These are phyloP conservation scores for Parietaria judaica DNA, from an alignment of 306 rosid genomes.

Conservation along the genomic window DNA sequence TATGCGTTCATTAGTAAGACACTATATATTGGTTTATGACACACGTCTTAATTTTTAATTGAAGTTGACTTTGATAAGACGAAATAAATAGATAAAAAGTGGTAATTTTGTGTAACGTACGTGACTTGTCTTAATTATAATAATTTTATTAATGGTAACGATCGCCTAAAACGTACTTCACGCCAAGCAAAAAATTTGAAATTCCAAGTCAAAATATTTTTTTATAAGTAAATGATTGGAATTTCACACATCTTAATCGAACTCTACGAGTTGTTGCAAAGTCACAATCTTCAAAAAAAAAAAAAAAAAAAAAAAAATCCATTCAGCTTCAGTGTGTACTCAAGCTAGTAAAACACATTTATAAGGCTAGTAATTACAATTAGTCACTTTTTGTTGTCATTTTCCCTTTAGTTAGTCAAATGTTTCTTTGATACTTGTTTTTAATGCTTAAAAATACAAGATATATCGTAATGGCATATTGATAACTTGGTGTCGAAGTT, in stretches of 20 bases:
- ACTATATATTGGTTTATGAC: not conserved
- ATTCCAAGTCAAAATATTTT: not conserved
- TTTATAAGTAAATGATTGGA: not conserved
- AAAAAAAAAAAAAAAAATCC: not conserved
- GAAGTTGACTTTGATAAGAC: not conserved
- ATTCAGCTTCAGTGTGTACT: slow-evolving; percentile 1
- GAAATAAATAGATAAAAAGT: not conserved
- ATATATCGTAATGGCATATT: too few relatives aligned
- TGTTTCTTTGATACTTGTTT: too few relatives aligned
- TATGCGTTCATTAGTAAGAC: too few relatives aligned
- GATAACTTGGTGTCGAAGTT: too few relatives aligned
- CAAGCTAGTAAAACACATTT: slow-evolving; percentile 7
- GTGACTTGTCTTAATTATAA: not conserved
- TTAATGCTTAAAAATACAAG: too few relatives aligned
- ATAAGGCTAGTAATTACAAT: not conserved
- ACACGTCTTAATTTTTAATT: not conserved
- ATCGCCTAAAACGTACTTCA: not conserved
- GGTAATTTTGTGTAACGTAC: not conserved
- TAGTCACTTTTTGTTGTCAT: too few relatives aligned
- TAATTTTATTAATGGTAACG: not conserved
- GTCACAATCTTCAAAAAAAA: slow-evolving; percentile 3
- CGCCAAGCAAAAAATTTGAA: not conserved
- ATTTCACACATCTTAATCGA: not conserved
- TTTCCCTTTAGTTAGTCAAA: not conserved
- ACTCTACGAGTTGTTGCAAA: slow-evolving; percentile 8